phyloP scores from a whole-genome alignment of 2,329 filamentous ascomycete genomes.

The Metarhizium anisopliae region DNA sequence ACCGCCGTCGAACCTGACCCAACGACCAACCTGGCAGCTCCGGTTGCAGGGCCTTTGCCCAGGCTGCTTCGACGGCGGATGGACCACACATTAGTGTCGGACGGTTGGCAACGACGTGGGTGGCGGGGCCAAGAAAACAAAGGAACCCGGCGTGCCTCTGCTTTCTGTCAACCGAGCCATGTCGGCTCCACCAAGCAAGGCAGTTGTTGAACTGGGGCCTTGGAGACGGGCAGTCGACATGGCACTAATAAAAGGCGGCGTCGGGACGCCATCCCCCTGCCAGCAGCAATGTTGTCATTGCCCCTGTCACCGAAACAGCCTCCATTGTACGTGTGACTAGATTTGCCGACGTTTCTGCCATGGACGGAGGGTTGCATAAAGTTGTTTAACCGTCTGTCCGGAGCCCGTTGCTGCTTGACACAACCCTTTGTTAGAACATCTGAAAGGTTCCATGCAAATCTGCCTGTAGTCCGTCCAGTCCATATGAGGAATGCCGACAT shows the following conservation, averaged over 20 bases:
- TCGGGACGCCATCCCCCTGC: constrained; percentile 5
- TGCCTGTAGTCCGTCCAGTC: no score
- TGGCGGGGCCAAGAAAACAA: constrained; percentile 5
- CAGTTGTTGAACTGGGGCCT: constrained; percentile 3
- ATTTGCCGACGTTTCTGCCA: background rate
- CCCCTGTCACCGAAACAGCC: background rate
- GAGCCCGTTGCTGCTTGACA: background rate
- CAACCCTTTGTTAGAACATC: background rate
- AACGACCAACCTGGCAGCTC: background rate
- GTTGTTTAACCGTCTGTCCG: background rate
- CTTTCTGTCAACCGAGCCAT: background rate
- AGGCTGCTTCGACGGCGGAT: background rate
- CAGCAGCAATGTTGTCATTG: constrained; percentile 2
- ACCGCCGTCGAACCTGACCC: background rate
- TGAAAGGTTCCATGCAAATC: background rate
- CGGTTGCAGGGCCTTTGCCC: background rate
- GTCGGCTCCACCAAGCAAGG: constrained; percentile 3
- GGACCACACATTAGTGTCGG: background rate
- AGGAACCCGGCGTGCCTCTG: constrained; percentile 3
- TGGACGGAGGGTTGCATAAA: background rate
- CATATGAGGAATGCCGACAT: background rate
- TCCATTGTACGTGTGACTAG: background rate
- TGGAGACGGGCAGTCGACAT: no score
- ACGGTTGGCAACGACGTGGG: constrained; percentile 1
- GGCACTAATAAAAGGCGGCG: background rate